Base-by-base conservation (phyloP, 2,329 filamentous ascomycete genomes). In the Epichloe coenophiala region DNA sequence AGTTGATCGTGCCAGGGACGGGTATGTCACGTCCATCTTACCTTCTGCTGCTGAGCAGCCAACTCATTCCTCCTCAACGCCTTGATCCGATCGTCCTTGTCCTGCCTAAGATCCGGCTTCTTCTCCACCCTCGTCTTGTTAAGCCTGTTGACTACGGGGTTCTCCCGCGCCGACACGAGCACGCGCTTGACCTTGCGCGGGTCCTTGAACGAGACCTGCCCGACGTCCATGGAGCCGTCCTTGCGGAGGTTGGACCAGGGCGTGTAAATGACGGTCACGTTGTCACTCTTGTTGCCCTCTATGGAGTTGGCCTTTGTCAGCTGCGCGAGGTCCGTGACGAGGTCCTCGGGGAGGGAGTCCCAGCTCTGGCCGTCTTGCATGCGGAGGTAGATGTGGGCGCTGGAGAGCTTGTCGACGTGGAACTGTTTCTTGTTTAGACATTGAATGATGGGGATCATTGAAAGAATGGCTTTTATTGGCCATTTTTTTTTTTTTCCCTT, bases 231-330 rank as follows among this genome's bases (percentile, higher is more conserved):
- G 65, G 84, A 88, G 33, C 90, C 91, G 63, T 94, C 88, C 65
- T 98, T 98, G 65, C 88, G 86, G 36, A 98, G 77, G 66, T 98
- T 98, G 43, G 87, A 86, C 89, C 93, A 97, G 6, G 93, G 93
- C 4, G 93, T 98, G 71, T 98, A 98, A 62, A 98, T 94, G 62
- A 98, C 68, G 15, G 89, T 95, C 61, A 98, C 75, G 68, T 97
- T 97, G 68, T 97, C 91, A 68, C 96, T 97, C 70, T 98, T 98
- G 74, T 98, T 98, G 56, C 93, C 93, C 73, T 98, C 93, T 60
- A 98, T 98, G 52, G 89, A 96, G 71, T 98, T 98, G 55, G 93
- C 93, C 71, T 98, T 98, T 51, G 93, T 98, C 60, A 98, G 75
- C 68, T 98, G 93, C n/a, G 87, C 93, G 60, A 93, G 88, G 68